A percentile compares a stretch with the other conserved stretches of the same genome.
Evolutionary conservation across 345 rosid genomes (phyloP).

Genomic region (Diplotaxis tenuifolia): DNA sequence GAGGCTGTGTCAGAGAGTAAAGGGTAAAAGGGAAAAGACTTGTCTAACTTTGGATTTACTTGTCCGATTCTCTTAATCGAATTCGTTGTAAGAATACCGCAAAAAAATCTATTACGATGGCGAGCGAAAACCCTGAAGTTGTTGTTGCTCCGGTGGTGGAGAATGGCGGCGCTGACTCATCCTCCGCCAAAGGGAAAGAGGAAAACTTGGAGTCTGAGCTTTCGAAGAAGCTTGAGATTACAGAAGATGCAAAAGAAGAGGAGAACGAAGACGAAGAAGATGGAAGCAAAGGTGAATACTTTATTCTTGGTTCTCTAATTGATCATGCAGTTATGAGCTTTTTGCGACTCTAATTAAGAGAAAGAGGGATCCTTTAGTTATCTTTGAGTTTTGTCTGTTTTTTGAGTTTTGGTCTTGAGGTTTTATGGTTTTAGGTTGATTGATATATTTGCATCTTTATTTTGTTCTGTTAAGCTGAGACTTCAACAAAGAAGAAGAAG

Average conservation of each 20-base stretch:
- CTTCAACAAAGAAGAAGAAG: slow-evolving; percentile 86
- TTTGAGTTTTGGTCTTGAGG: slow-evolving; percentile 15
- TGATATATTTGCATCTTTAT: background rate
- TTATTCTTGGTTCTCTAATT: background rate
- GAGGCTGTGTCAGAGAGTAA: slow-evolving; percentile 13
- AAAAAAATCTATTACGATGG: slow-evolving; percentile 41
- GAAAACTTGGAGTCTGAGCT: slow-evolving; percentile 31
- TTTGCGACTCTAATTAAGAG: background rate
- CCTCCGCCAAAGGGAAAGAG: slow-evolving; percentile 27
- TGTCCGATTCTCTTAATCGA: slow-evolving; percentile 7
- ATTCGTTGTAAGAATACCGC: background rate
- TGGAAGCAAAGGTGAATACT: slow-evolving; percentile 48
- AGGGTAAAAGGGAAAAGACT: slow-evolving; percentile 8
- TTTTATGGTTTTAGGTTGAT: background rate
- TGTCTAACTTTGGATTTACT: background rate
- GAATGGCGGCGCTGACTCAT: slow-evolving; percentile 35
- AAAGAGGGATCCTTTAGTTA: background rate
- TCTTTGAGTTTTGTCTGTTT: background rate
- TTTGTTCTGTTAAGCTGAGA: slow-evolving; percentile 40
- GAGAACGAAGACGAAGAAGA: slow-evolving; percentile 55
- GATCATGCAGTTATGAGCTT: background rate
- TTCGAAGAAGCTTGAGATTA: slow-evolving; percentile 36
- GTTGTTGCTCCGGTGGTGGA: slow-evolving; percentile 38
- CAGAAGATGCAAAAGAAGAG: slow-evolving; percentile 42
- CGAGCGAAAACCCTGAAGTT: slow-evolving; percentile 36